Conservation (phyloP, 345 rosid genomes). For the Sisymbrium altissimum region DNA sequence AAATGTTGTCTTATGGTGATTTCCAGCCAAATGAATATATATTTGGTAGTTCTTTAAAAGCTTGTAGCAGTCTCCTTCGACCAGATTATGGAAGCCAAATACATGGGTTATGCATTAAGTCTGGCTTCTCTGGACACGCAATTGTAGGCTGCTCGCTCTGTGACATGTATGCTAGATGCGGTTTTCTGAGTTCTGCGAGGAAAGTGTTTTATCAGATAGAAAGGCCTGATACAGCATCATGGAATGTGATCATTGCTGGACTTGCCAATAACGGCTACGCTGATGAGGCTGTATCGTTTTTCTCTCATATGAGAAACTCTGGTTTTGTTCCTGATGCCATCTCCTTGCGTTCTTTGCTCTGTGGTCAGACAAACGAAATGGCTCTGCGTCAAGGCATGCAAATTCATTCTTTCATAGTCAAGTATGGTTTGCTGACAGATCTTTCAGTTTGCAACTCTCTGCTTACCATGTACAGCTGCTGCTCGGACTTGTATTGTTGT, state of each 20-base stretch:
- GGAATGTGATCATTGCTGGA: constrained; percentile 63
- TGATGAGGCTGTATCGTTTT: constrained; percentile 36
- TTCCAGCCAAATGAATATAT: constrained; percentile 51
- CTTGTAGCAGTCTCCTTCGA: constrained; percentile 46
- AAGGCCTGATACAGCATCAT: constrained; percentile 53
- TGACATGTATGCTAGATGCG: constrained; percentile 62
- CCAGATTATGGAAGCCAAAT: constrained; percentile 55
- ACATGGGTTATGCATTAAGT: constrained; percentile 52
- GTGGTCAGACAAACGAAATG: constrained; percentile 38
- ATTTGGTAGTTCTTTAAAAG: constrained; percentile 55
- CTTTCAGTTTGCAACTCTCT: constrained; percentile 51
- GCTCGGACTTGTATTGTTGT: constrained; percentile 40
- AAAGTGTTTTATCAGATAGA: constrained; percentile 44
- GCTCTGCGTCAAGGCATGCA: constrained; percentile 45
- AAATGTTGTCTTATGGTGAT: constrained; percentile 46
- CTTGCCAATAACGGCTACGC: constrained; percentile 40
- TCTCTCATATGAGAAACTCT: constrained; percentile 41
- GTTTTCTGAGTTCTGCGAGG: constrained; percentile 40
- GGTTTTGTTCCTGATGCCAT: constrained; percentile 41
- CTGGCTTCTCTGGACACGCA: constrained; percentile 35
- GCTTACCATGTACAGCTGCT: constrained; percentile 56
- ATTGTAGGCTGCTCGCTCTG: constrained; percentile 51
- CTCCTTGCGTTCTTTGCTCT: constrained; percentile 49
- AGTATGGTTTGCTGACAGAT: constrained; percentile 39
- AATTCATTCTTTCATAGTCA: constrained; percentile 48